Conservation (phyloP, 257 asterid species). For the Henckelia pumila region DNA sequence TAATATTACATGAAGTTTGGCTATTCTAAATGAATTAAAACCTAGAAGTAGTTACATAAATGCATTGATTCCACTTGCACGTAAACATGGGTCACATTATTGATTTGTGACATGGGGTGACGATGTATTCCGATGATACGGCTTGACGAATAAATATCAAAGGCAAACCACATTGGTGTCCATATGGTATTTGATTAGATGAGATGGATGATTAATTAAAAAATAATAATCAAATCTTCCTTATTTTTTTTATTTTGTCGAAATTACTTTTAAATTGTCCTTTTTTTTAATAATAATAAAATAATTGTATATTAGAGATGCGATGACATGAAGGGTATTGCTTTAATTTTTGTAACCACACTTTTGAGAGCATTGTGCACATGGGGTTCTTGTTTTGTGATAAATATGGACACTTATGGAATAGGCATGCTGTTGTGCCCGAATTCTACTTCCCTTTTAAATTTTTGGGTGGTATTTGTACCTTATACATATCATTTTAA, state of each 20-base stretch:
- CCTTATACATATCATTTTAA: constrained; percentile 6
- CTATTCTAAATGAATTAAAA: neutral
- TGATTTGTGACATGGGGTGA: neutral
- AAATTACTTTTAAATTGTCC: too few relatives aligned
- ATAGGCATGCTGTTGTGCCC: constrained; percentile 18
- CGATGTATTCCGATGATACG: neutral
- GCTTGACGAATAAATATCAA: neutral
- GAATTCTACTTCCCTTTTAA: constrained; percentile 3
- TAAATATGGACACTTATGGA: constrained; percentile 16
- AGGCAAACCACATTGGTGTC: too few relatives aligned
- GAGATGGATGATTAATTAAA: too few relatives aligned
- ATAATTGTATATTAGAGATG: too few relatives aligned
- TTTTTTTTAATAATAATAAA: too few relatives aligned
- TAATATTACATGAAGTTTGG: neutral
- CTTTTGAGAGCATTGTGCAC: neutral
- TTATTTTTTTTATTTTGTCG: too few relatives aligned
- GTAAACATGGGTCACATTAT: constrained; percentile 20
- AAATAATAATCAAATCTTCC: neutral
- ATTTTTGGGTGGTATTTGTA: constrained; percentile 5
- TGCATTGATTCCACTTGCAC: neutral
- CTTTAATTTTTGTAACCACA: neutral
- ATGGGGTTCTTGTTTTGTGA: constrained; percentile 2
- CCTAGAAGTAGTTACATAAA: constrained; percentile 22
- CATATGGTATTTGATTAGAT: too few relatives aligned
- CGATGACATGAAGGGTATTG: neutral